Evolutionary conservation across 306 rosid species (phyloP).

Genomic region (Rosa persica): DNA sequence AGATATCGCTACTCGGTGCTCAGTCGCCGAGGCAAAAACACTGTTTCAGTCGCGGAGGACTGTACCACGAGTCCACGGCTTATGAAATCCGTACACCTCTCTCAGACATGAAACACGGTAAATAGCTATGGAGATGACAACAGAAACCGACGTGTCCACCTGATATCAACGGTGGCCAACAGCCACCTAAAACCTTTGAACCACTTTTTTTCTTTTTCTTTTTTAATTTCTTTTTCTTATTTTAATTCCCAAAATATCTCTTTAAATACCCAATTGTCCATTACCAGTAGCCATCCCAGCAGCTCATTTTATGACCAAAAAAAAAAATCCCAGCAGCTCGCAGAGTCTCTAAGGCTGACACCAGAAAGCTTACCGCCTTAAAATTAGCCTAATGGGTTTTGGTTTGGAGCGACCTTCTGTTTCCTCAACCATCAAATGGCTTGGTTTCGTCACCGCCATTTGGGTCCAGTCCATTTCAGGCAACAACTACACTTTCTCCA

Average conservation of each 20-base stretch:
- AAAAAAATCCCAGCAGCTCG: neutral
- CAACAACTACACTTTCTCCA: constrained; percentile 95
- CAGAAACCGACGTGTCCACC: too few species aligned
- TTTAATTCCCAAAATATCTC: neutral
- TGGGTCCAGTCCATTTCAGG: constrained; percentile 94
- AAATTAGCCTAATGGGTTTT: constrained; percentile 45
- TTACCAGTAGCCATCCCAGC: neutral
- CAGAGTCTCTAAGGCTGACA: neutral
- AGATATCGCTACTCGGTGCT: too few species aligned
- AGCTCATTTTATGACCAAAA: too few species aligned
- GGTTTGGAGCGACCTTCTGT: constrained; percentile 15
- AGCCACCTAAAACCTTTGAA: too few species aligned
- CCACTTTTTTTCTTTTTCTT: neutral
- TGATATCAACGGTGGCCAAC: too few species aligned
- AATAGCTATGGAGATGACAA: too few species aligned
- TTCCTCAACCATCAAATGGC: constrained; percentile 64
- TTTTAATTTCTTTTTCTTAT: neutral
- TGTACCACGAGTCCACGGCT: too few species aligned
- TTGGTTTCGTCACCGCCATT: constrained; percentile 73
- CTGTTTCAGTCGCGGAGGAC: too few species aligned
- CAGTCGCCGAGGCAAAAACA: too few species aligned
- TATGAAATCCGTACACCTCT: too few species aligned
- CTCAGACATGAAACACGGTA: too few species aligned
- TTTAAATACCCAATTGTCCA: neutral
- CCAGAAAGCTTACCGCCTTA: neutral